Percentiles rank a stretch among this genome's conserved stretches.
phyloP scores from a whole-genome alignment of 2,329 filamentous ascomycete genomes.

The Colletotrichum sp. region DNA sequence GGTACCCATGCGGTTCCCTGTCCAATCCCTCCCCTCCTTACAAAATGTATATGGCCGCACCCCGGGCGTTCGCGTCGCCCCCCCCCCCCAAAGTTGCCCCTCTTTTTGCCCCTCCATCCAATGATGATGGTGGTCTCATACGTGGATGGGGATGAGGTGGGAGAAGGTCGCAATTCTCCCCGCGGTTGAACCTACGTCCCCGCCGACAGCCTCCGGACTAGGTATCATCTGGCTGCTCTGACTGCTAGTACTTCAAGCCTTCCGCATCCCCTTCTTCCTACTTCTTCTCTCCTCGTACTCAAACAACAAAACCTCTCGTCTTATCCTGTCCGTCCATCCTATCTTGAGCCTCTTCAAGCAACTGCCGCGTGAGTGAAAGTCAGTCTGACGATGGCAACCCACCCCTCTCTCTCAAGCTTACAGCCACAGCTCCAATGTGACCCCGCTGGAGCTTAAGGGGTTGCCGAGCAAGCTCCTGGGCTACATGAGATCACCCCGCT shows the following conservation, averaged over 20 bases:
- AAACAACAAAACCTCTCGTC: background rate
- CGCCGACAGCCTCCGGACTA: slow-evolving; percentile 20
- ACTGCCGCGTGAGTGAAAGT: background rate
- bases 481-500: slow-evolving; percentile 20
- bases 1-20: no score
- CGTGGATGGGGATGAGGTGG: background rate
- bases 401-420: background rate
- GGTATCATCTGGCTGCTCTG: slow-evolving; percentile 17
- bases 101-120: slow-evolving; percentile 19
- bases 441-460: background rate
- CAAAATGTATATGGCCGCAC: no score
- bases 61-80: no score
- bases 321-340: background rate
- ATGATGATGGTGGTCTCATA: slow-evolving; percentile 2
- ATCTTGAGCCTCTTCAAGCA: background rate
- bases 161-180: slow-evolving; percentile 14
- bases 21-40: no score
- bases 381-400: background rate
- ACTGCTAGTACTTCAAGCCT: slow-evolving; percentile 16
- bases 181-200: slow-evolving; percentile 21
- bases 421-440: background rate
- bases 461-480: slow-evolving; percentile 9
- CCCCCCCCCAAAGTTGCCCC: slow-evolving; percentile 5
- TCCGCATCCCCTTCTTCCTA: background rate
- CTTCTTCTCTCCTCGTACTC: background rate